Evolutionary conservation across 1,284 basidiomycete species (phyloP).

Genomic region (Earliella scabrosa): DNA sequence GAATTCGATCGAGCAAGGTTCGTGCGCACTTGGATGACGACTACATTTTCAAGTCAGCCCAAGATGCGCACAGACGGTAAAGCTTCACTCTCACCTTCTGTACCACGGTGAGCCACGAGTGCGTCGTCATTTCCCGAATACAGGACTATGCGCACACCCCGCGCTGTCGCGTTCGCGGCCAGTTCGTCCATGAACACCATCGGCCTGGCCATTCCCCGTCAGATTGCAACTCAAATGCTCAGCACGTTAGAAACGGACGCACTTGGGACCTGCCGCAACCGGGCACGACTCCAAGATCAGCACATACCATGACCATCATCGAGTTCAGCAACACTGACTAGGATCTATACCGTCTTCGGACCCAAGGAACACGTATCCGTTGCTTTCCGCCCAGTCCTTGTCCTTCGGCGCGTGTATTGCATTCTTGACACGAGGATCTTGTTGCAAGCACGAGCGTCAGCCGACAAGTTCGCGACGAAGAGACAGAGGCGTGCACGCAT

Average conservation of each 20-base stretch:
- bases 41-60: constrained; percentile 36
- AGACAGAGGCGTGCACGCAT: constrained; percentile 19
- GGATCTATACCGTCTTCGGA: neutral
- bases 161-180: constrained; percentile 60
- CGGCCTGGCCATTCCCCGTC: constrained; percentile 46
- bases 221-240: neutral
- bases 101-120: constrained; percentile 65
- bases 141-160: constrained; percentile 55
- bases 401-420: constrained; percentile 73
- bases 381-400: constrained; percentile 53
- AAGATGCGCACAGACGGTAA: neutral
- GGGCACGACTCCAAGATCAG: neutral
- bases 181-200: constrained; percentile 68
- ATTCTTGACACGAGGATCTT: constrained; percentile 55
- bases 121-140: constrained; percentile 74
- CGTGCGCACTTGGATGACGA: constrained; percentile 59
- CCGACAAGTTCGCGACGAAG: neutral
- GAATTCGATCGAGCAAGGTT: neutral
- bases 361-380: constrained; percentile 34
- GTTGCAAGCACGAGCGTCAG: too few relatives aligned
- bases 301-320: neutral
- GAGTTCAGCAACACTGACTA: neutral
- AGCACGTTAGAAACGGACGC: neutral
- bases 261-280: neutral
- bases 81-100: constrained; percentile 53